These are phyloP conservation scores for Yamadazyma laniorum DNA, from an alignment of 805 yeast genomes.

Conservation along the genomic window DNA sequence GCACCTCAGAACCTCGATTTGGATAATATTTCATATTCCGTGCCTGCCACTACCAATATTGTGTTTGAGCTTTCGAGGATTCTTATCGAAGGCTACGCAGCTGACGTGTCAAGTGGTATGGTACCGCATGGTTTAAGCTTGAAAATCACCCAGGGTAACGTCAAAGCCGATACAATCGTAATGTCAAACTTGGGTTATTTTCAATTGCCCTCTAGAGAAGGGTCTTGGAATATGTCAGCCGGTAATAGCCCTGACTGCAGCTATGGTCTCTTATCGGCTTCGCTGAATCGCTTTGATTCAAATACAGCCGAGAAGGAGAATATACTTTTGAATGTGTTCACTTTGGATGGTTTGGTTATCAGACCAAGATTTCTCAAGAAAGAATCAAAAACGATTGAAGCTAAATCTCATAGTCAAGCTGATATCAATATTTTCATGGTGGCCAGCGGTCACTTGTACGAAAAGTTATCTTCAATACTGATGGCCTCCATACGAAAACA, in stretches of 20 bases:
- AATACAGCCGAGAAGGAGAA: constrained; percentile 23
- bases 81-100: constrained; percentile 69
- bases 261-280: constrained; percentile 36
- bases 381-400: neutral
- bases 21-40: constrained; percentile 47
- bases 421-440: constrained; percentile 72
- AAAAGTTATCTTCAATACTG: constrained; percentile 74
- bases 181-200: constrained; percentile 84
- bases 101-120: constrained; percentile 37
- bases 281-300: constrained; percentile 39
- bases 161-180: constrained; percentile 53
- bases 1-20: constrained; percentile 45
- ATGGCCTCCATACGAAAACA: constrained; percentile 74
- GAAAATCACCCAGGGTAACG: constrained; percentile 23
- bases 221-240: constrained; percentile 56
- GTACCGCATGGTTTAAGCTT: constrained; percentile 55
- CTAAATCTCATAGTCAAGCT: neutral
- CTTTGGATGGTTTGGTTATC: constrained; percentile 46
- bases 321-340: constrained; percentile 34
- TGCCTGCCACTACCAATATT: neutral
- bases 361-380: constrained; percentile 44
- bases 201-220: constrained; percentile 74
- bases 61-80: constrained; percentile 52
- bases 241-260: neutral
- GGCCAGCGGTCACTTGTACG: constrained; percentile 81